Evolutionary conservation across 805 yeast genomes (phyloP).

Genomic region (Zygotorulaspora florentina): DNA sequence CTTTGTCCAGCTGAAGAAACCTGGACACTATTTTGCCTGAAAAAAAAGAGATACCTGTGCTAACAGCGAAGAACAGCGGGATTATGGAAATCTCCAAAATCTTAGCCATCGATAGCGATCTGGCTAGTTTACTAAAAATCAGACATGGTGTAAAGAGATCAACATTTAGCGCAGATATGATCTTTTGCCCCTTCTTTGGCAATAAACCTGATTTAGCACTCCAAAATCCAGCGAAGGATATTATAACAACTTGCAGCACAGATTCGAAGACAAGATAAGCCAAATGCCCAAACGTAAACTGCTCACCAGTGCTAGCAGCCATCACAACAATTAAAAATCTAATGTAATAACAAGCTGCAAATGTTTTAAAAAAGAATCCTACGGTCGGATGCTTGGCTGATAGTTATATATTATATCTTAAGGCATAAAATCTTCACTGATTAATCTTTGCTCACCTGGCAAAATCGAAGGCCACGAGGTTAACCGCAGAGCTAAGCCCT

Average conservation of each 20-base stretch:
- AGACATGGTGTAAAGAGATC: constrained; percentile 93
- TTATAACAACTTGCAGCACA: constrained; percentile 81
- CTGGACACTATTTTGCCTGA: constrained; percentile 57
- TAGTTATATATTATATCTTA: no score
- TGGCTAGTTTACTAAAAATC: constrained; percentile 77
- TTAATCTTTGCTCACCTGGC: no score
- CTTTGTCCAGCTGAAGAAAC: constrained; percentile 54
- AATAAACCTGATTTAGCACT: constrained; percentile 74
- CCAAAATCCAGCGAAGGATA: constrained; percentile 80
- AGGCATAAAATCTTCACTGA: no score
- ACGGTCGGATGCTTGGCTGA: no score
- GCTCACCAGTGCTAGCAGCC: constrained; percentile 14
- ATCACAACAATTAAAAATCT: constrained; percentile 1
- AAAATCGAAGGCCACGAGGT: no score
- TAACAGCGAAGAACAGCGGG: constrained; percentile 76
- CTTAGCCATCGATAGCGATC: constrained; percentile 65
- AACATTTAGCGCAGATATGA: constrained; percentile 73
- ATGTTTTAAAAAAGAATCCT: no score
- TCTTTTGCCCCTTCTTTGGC: constrained; percentile 68
- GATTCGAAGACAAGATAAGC: constrained; percentile 82
- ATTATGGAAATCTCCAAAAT: constrained; percentile 76
- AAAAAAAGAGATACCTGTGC: constrained; percentile 69
- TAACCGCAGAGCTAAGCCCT: no score
- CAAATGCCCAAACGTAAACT: constrained; percentile 33
- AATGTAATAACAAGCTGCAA: no score